These are phyloP conservation scores for Bauhinia variegata DNA, from an alignment of 306 rosid species.

Conservation along the genomic window DNA sequence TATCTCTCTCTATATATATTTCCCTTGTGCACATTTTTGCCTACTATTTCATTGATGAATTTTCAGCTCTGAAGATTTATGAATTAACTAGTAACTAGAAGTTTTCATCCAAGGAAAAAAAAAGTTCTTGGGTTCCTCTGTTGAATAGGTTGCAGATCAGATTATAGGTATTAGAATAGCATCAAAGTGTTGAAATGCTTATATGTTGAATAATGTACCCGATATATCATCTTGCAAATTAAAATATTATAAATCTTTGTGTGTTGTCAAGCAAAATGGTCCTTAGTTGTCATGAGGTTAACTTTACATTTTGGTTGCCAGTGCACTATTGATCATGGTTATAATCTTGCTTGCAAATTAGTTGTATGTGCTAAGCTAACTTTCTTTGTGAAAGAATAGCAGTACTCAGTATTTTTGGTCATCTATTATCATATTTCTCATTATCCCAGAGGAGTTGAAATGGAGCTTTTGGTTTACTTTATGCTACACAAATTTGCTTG, in stretches of 20 bases:
- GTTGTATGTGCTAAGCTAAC: conserved; percentile 6
- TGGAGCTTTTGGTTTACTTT: conserved; percentile 4
- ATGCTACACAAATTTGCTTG: conserved; percentile 2
- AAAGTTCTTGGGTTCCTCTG: neutral
- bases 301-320: conserved; percentile 8
- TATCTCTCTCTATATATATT: conserved; percentile 30
- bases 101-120: too few relatives aligned
- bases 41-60: conserved; percentile 15
- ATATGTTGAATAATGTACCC: conserved; percentile 24
- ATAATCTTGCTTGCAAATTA: neutral
- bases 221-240: conserved; percentile 19
- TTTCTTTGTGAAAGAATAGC: conserved; percentile 7
- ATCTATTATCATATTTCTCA: conserved; percentile 18
- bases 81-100: too few relatives aligned
- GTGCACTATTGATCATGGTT: conserved; percentile 19
- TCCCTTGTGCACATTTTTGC: conserved; percentile 19
- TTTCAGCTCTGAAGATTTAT: conserved; percentile 1
- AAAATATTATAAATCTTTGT: conserved; percentile 3
- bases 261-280: conserved; percentile 2
- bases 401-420: neutral
- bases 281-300: neutral
- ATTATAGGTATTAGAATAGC: conserved; percentile 7
- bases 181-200: conserved; percentile 13
- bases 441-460: conserved; percentile 18
- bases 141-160: conserved; percentile 17